These are phyloP conservation scores for Saccharomyces hybrid DNA, from an alignment of 1,139 yeast species.

Conservation along the genomic window DNA sequence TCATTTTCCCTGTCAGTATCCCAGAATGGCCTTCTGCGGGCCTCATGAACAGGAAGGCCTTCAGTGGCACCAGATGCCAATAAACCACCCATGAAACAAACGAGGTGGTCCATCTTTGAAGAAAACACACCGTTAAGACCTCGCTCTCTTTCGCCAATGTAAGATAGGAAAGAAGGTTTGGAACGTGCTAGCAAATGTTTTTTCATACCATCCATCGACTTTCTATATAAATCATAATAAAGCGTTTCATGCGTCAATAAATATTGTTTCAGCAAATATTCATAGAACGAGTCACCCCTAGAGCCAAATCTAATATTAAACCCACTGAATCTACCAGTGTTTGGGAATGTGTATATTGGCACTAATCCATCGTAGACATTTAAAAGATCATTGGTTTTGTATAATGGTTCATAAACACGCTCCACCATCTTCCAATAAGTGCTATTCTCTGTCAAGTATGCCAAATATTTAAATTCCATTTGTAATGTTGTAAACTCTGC, in stretches of 20 bases:
- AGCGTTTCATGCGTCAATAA: constrained; percentile 64
- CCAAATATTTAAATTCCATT: constrained; percentile 77
- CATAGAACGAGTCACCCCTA: constrained; percentile 90
- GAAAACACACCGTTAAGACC: constrained; percentile 57
- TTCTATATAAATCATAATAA: constrained; percentile 66
- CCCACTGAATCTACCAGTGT: constrained; percentile 63
- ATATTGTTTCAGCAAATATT: constrained; percentile 79
- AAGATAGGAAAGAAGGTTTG: constrained; percentile 55
- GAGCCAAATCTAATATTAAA: constrained; percentile 70
- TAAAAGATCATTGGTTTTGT: constrained; percentile 31
- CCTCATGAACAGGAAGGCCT: constrained; percentile 52
- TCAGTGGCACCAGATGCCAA: constrained; percentile 85
- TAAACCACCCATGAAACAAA: constrained; percentile 87
- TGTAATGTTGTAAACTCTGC: constrained; percentile 89
- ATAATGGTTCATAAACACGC: constrained; percentile 58
- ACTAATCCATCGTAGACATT: constrained; percentile 55
- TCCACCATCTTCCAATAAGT: constrained; percentile 77
- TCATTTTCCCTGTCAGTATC: constrained; percentile 43
- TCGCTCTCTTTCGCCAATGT: constrained; percentile 67
- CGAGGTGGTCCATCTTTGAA: constrained; percentile 90
- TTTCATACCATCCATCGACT: constrained; percentile 67
- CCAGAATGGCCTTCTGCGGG: constrained; percentile 33
- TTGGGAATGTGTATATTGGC: constrained; percentile 74
- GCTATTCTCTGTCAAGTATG: constrained; percentile 71
- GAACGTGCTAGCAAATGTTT: constrained; percentile 57